Evolutionary conservation across 2,329 filamentous ascomycete species (phyloP).

Genomic region (Fusarium miscanthi): DNA sequence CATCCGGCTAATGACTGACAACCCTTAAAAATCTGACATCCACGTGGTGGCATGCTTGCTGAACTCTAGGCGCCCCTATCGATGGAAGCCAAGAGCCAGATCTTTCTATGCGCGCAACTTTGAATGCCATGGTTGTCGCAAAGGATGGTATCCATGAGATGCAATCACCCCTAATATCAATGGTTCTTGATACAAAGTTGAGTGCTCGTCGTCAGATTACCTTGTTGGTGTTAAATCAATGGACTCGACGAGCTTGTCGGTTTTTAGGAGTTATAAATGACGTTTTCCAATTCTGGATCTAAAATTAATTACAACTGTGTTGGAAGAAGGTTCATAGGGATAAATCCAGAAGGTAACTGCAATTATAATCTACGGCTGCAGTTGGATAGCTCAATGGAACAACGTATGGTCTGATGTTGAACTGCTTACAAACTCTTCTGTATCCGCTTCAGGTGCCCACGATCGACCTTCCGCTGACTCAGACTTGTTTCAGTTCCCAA

Average conservation of each 20-base stretch:
- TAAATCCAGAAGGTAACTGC: too few relatives aligned
- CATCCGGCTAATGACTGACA: not conserved
- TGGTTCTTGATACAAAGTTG: accelerated
- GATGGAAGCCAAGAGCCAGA: not conserved
- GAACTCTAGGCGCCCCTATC: not conserved
- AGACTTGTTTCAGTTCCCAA: not conserved
- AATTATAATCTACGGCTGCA: too few relatives aligned
- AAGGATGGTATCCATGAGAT: accelerated
- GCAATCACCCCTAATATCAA: accelerated
- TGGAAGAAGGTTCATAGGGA: too few relatives aligned
- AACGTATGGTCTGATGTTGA: not conserved
- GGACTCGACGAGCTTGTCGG: accelerated
- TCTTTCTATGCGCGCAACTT: not conserved
- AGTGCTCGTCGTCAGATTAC: accelerated
- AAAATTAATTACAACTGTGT: too few relatives aligned
- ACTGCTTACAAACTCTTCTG: not conserved
- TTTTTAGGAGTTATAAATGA: too few relatives aligned
- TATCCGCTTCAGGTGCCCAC: not conserved
- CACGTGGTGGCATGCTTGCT: not conserved
- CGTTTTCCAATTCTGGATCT: too few relatives aligned
- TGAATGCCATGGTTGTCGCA: not conserved
- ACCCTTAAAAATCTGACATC: not conserved
- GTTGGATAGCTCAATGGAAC: too few relatives aligned
- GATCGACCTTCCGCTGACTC: not conserved
- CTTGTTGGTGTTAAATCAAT: accelerated